phyloP scores from a whole-genome alignment of 2,329 filamentous ascomycete species.

The Clathrospora elynae region DNA sequence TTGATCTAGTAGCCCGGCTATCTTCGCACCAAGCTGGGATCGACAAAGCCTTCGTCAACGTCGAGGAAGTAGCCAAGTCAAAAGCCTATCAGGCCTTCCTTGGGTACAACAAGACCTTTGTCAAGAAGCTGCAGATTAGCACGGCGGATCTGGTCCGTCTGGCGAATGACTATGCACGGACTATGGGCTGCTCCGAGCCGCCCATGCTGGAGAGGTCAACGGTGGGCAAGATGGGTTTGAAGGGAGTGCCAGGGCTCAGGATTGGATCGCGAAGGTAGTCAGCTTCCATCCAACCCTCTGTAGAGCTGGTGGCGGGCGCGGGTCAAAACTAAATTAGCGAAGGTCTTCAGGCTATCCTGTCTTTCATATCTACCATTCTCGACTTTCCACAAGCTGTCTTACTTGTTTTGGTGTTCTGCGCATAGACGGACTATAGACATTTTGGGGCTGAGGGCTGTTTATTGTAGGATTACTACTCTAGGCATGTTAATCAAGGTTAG shows the following conservation, averaged over 20 bases:
- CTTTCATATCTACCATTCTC: background rate
- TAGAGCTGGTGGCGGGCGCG: background rate
- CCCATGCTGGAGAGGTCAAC: slow-evolving; percentile 53
- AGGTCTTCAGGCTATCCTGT: no score
- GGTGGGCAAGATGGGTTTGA: slow-evolving; percentile 56
- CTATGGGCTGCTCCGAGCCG: slow-evolving; percentile 54
- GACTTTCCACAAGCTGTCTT: no score
- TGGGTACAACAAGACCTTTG: slow-evolving; percentile 54
- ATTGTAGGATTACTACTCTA: background rate
- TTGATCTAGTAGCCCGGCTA: slow-evolving; percentile 48
- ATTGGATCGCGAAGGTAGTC: slow-evolving; percentile 32
- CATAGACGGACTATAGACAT: slow-evolving; percentile 9
- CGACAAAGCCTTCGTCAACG: slow-evolving; percentile 39
- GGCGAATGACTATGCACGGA: slow-evolving; percentile 52
- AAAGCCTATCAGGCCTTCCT: slow-evolving; percentile 56
- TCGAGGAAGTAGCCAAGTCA: slow-evolving; percentile 50
- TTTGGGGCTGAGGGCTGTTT: slow-evolving; percentile 3
- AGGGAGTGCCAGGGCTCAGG: slow-evolving; percentile 51
- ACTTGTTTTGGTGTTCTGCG: slow-evolving; percentile 9
- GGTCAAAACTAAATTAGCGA: no score
- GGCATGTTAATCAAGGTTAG: background rate
- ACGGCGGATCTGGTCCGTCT: slow-evolving; percentile 49
- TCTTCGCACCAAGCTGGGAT: slow-evolving; percentile 41
- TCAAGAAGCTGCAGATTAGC: slow-evolving; percentile 51
- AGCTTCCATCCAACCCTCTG: background rate